Conservation (phyloP, 75 land plant species). For the Sequoiadendron giganteum region DNA sequence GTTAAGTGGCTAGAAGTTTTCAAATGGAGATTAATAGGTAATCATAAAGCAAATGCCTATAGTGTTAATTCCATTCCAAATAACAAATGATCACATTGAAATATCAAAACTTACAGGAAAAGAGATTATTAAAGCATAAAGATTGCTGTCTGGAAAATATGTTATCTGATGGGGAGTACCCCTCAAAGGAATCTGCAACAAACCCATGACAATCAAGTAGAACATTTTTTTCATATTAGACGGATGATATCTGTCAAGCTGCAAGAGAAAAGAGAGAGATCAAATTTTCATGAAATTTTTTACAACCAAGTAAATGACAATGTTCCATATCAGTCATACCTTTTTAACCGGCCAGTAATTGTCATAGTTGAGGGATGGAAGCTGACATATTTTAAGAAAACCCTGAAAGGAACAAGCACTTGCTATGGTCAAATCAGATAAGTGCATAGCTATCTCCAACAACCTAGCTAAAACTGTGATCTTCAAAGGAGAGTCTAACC, state of each 20-base stretch:
- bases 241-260: neutral
- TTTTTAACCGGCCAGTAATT: constrained; percentile 96
- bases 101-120: constrained; percentile 62
- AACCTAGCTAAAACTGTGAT: neutral
- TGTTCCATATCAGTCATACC: constrained; percentile 26
- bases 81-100: neutral
- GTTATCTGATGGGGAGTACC: constrained; percentile 98
- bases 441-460: neutral
- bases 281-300: neutral
- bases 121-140: constrained; percentile 92
- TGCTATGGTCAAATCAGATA: neutral
- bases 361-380: constrained; percentile 81
- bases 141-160: constrained; percentile 83
- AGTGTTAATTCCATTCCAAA: neutral
- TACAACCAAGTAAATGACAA: constrained; percentile 4
- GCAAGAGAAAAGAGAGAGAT: constrained; percentile 8
- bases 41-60: neutral
- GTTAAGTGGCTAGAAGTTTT: neutral
- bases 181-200: constrained; percentile 79
- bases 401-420: constrained; percentile 43
- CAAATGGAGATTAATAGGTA: neutral
- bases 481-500: constrained; percentile 31
- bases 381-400: constrained; percentile 88
- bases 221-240: neutral
- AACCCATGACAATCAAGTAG: constrained; percentile 1